Base-by-base conservation (phyloP, 2,329 filamentous ascomycete genomes). In the Fusarium phyllophilum region DNA sequence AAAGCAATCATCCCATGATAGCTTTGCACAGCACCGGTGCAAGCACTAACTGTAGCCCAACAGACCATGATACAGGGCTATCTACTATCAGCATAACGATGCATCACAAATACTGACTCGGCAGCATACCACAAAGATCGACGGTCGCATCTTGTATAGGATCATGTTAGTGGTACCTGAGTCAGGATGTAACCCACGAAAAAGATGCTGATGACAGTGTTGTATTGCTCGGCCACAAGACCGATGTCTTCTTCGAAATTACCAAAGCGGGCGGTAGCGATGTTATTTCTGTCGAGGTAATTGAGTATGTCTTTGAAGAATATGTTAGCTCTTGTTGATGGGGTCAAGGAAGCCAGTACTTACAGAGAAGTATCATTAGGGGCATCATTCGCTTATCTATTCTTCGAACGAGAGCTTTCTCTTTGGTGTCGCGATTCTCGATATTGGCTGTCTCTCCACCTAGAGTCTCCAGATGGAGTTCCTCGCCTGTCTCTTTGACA, bases 161-260 rank as follows among this genome's bases (percentile, higher is more conserved):
- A 87, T 82, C 57, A 87, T 74, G 59, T 88, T 88, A 3, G 86
- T 87, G 1, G 86, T 14, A 88, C 83, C 74, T 88, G 86, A 82
- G 87, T 86, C 38, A 87, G 76, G 22, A 88, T 79, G 68, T 87
- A 87, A 11, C 83, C 86, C 18, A 87, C 85, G 60, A 87, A 88
- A 44, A 88, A 80, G 62, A 88, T 87, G 71, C 85, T 86, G 55
- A 88, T 85, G 18, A 70, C 31, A 5, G 56, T 54, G 20, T 63
- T 59, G 42, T 72, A 62, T 24, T 72, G 59, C 39, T 61, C 62
- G 22, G 70, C 52, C 42, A 68, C 45, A 22, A 73, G 70, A 39
- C 48, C 62, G 6, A 71, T 58, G n/a, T 72, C 69, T 6, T 56
- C 24, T 42, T 71, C 69, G 3, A 72, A 56, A 5, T 58, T 70